Evolutionary conservation across 1,284 basidiomycete genomes (phyloP).

Genomic region (Apiotrichum montevideense): DNA sequence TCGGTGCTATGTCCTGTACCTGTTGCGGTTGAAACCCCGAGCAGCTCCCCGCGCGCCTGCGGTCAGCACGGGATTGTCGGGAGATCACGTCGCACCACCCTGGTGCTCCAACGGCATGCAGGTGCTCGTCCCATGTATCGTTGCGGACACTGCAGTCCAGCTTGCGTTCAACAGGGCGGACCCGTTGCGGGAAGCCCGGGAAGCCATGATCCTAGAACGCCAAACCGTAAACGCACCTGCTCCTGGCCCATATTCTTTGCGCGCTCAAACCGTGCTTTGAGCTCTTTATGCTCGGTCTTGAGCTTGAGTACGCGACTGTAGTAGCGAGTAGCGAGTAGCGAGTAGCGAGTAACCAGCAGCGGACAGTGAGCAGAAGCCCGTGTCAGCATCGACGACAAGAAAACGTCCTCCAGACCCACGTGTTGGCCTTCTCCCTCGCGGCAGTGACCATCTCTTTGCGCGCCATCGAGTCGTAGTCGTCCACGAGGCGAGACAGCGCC

Average conservation of each 20-base stretch:
- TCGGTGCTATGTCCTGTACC: conserved; percentile 4
- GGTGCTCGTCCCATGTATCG: no score
- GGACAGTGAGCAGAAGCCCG: no score
- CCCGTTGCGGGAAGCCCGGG: no score
- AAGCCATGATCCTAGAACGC: no score
- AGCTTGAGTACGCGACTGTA: conserved; percentile 48
- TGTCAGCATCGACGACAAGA: no score
- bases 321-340: not conserved
- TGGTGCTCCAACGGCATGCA: no score
- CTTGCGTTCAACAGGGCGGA: no score
- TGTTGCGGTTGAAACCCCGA: conserved; percentile 25
- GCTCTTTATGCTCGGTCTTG: conserved; percentile 46
- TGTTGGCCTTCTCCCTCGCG: conserved; percentile 88
- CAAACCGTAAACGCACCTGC: conserved; percentile 23
- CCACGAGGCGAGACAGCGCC: conserved; percentile 85
- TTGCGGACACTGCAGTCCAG: no score
- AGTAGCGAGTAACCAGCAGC: no score
- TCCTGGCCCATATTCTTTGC: conserved; percentile 43
- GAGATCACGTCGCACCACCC: not conserved
- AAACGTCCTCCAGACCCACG: conserved; percentile 52
- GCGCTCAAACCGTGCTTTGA: conserved; percentile 48
- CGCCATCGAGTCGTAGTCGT: conserved; percentile 94
- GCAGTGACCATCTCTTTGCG: conserved; percentile 87
- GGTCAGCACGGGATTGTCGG: not conserved
- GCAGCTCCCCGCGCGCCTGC: conserved; percentile 35